Conservation (phyloP, 768 basidiomycete genomes). For the Wakefieldia striispora region DNA sequence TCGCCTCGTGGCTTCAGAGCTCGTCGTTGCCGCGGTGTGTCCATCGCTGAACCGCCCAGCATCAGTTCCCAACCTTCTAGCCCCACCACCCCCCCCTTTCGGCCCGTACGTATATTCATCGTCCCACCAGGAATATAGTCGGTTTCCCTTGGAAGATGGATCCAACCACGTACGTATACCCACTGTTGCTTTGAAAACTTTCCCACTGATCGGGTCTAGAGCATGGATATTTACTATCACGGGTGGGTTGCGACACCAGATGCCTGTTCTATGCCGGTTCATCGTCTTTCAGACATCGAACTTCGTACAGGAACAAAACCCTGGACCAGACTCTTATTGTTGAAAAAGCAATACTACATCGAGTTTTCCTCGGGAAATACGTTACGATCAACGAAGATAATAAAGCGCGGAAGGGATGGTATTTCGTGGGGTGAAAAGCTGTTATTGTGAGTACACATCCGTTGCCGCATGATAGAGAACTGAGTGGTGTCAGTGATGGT, state of each 20-base stretch:
- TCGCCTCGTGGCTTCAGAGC: too few relatives aligned
- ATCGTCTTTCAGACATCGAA: conserved; percentile 3
- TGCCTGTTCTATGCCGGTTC: too few relatives aligned
- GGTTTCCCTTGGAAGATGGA: too few relatives aligned
- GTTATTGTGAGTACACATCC: background rate
- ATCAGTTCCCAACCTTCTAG: too few relatives aligned
- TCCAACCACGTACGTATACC: too few relatives aligned
- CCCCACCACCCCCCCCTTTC: too few relatives aligned
- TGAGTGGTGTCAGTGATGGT: background rate
- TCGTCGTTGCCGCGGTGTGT: too few relatives aligned
- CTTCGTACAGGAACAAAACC: background rate
- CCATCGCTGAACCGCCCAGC: too few relatives aligned
- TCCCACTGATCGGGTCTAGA: background rate
- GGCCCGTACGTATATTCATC: too few relatives aligned
- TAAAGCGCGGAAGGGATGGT: background rate
- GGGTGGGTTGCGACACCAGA: background rate
- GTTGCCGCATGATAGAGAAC: background rate
- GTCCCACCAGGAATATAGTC: too few relatives aligned
- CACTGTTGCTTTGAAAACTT: too few relatives aligned
- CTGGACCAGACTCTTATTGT: background rate
- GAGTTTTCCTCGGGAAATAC: background rate
- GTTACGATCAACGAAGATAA: background rate
- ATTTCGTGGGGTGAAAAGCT: background rate
- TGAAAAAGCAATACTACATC: background rate
- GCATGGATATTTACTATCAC: conserved; percentile 1